phyloP scores from a whole-genome alignment of 2,329 filamentous ascomycete genomes.

The Cordyceps cicadae region DNA sequence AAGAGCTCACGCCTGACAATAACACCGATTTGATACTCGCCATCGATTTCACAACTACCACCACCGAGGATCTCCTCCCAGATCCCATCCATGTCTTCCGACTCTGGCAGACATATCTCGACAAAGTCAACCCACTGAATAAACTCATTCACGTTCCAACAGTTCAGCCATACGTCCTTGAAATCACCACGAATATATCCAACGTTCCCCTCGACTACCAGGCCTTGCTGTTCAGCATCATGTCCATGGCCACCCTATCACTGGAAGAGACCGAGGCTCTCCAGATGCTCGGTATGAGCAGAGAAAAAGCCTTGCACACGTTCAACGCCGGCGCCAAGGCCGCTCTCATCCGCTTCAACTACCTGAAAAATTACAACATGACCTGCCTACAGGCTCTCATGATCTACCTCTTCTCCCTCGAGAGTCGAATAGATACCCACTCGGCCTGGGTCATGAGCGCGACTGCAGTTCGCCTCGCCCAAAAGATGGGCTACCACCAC shows the following conservation, averaged over 20 bases:
- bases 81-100: conserved; percentile 57
- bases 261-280: conserved; percentile 48
- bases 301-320: conserved; percentile 40
- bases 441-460: conserved; percentile 54
- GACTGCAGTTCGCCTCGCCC: conserved; percentile 53
- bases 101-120: conserved; percentile 67
- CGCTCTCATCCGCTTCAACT: conserved; percentile 43
- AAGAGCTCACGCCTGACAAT: conserved; percentile 42
- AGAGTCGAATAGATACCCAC: conserved; percentile 51
- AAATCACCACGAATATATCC: conserved; percentile 49
- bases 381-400: conserved; percentile 51
- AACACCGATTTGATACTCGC: conserved; percentile 42
- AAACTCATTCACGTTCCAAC: conserved; percentile 67
- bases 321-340: conserved; percentile 45
- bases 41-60: conserved; percentile 30
- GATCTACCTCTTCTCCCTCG: conserved; percentile 49
- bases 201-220: conserved; percentile 50
- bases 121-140: conserved; percentile 65
- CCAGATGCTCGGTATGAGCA: conserved; percentile 41
- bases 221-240: conserved; percentile 57
- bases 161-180: conserved; percentile 55
- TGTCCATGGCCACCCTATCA: conserved; percentile 50
- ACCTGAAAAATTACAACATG: conserved; percentile 51
- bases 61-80: conserved; percentile 50
- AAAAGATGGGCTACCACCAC: conserved; percentile 59